Conservation (phyloP, 768 basidiomycete genomes). For the Lepiota brunneoincarnata region DNA sequence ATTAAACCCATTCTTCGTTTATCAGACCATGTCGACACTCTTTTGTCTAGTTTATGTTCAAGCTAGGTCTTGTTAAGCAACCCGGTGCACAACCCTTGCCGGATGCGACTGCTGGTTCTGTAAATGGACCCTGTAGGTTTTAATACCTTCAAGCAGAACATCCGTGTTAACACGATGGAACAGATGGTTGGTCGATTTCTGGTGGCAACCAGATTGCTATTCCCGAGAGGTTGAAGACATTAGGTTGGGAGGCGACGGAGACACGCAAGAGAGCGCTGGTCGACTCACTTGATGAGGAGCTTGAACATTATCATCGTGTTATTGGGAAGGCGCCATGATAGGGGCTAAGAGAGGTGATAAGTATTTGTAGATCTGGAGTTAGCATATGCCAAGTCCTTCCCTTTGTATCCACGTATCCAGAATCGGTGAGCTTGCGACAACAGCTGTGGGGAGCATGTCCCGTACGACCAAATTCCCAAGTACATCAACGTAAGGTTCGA, state of each 20-base stretch:
- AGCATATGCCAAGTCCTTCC: too few relatives aligned
- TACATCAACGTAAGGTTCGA: too few relatives aligned
- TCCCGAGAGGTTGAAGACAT: conserved; percentile 29
- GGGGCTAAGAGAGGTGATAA: too few relatives aligned
- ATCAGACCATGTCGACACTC: background rate
- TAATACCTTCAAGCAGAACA: background rate
- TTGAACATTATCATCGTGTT: conserved; percentile 19
- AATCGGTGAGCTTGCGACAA: too few relatives aligned
- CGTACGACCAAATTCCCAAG: too few relatives aligned
- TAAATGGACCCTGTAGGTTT: conserved; percentile 38
- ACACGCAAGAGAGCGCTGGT: conserved; percentile 17
- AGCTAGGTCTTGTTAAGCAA: conserved; percentile 29
- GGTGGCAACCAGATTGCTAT: conserved; percentile 36
- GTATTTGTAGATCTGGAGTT: too few relatives aligned
- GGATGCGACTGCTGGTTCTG: conserved; percentile 28
- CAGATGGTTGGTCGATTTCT: conserved; percentile 39
- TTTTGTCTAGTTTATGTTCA: conserved; percentile 26
- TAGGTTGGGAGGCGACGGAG: conserved; percentile 38
- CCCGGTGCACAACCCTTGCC: conserved; percentile 31
- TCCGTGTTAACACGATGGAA: background rate
- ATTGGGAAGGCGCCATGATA: background rate
- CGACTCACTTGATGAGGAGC: conserved; percentile 21
- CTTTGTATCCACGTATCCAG: too few relatives aligned
- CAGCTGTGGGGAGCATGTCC: too few relatives aligned
- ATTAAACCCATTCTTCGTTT: background rate